These are phyloP conservation scores for Phaeophleospora eucalypticola DNA, from an alignment of 2,329 filamentous ascomycete genomes.

Conservation along the genomic window DNA sequence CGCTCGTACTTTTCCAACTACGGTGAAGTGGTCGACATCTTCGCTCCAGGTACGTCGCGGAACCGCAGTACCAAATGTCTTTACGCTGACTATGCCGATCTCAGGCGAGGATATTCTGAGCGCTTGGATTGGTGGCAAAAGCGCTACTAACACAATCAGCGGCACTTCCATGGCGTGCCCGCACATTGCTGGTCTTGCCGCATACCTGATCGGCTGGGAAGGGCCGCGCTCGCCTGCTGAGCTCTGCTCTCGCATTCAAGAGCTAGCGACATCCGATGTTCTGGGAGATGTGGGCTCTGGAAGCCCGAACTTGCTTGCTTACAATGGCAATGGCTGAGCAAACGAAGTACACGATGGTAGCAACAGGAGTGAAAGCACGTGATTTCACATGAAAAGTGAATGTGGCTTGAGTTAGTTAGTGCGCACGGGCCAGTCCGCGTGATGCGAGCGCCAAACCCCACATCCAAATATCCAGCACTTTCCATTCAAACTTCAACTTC, in stretches of 20 bases:
- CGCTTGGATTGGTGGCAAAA: conserved; percentile 45
- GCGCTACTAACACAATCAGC: conserved; percentile 42
- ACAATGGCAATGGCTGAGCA: too few relatives aligned
- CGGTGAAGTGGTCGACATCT: conserved; percentile 37
- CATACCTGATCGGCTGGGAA: conserved; percentile 16
- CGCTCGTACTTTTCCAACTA: conserved; percentile 39
- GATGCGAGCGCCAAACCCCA: too few relatives aligned
- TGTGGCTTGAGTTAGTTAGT: too few relatives aligned
- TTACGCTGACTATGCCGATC: neutral
- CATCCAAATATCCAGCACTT: too few relatives aligned
- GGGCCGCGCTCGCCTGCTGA: conserved; percentile 6
- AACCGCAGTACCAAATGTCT: neutral
- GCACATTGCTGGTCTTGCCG: conserved; percentile 24
- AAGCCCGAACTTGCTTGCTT: conserved; percentile 13
- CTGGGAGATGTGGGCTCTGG: conserved; percentile 8
- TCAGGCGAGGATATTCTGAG: conserved; percentile 45
- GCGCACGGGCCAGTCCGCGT: too few relatives aligned
- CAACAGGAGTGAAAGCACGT: too few relatives aligned
- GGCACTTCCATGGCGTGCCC: conserved; percentile 44
- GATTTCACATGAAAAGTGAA: too few relatives aligned
- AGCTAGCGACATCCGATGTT: conserved; percentile 7
- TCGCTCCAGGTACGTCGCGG: conserved; percentile 38
- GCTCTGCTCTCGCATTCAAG: conserved; percentile 12
- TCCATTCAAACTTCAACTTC: too few relatives aligned
- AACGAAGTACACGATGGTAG: too few relatives aligned